Conservation (phyloP, 805 yeast species). For the Nakazawaea ambrosiae region DNA sequence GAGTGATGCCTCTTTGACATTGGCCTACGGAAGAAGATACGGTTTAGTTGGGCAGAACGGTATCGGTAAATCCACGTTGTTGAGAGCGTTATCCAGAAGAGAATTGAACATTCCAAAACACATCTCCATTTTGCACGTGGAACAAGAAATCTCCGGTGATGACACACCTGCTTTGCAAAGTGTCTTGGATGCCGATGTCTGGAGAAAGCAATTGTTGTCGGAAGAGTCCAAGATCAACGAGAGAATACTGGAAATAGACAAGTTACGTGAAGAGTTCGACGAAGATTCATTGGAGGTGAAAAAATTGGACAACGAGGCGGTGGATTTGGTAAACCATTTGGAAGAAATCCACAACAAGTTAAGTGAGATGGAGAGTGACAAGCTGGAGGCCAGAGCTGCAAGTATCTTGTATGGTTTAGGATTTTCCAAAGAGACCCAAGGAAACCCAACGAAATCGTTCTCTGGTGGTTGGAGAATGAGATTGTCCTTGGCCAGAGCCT, state of each 20-base stretch:
- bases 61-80: conserved; percentile 95
- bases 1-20: conserved; percentile 78
- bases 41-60: conserved; percentile 99
- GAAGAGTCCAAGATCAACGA: conserved; percentile 74
- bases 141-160: conserved; percentile 94
- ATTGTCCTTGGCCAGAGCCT: conserved; percentile 93
- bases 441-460: conserved; percentile 77
- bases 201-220: conserved; percentile 83
- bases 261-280: conserved; percentile 61
- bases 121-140: conserved; percentile 92
- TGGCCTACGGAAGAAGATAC: conserved; percentile 89
- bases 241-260: conserved; percentile 70
- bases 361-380: conserved; percentile 91
- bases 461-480: conserved; percentile 99
- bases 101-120: conserved; percentile 92
- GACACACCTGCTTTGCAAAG: conserved; percentile 87
- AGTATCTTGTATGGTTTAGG: conserved; percentile 90
- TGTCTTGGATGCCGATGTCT: conserved; percentile 98
- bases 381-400: conserved; percentile 97
- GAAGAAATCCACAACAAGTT: conserved; percentile 77
- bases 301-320: conserved; percentile 83
- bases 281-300: conserved; percentile 68
- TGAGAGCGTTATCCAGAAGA: conserved; percentile 88
- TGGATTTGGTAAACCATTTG: conserved; percentile 73
- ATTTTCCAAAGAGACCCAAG: conserved; percentile 82